Evolutionary conservation across 2,329 filamentous ascomycete genomes (phyloP), one percentile per base, ranked within the genome.

Genomic region (Zelopaecilomyces penicillatus): DNA sequence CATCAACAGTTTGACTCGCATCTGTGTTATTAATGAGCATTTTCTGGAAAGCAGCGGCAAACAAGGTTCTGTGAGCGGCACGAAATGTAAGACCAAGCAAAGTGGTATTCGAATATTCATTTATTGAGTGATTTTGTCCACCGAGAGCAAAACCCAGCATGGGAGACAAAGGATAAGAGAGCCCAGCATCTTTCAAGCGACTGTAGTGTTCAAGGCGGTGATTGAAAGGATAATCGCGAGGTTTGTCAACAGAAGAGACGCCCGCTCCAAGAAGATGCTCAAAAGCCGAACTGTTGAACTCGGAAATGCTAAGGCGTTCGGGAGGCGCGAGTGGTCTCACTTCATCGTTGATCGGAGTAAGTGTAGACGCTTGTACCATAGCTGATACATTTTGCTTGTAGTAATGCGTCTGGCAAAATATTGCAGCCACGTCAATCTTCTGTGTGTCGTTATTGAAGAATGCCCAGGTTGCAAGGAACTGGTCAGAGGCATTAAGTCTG

Each of bases 141-240:
- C 57, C 64, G 0, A 67, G 11, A 0, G 60, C 65, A 38, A 58
- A 65, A 0, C 62, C 65, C 0, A 62, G 57, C 63, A 68, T 61
- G 3, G 58, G 60, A 0, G 60, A 59, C 0, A 56, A n/a, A n/a
- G n/a, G n/a, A n/a, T n/a, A n/a, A n/a, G n/a, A n/a, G n/a, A n/a
- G n/a, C n/a, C n/a, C n/a, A n/a, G n/a, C n/a, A n/a, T n/a, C n/a
- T n/a, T n/a, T n/a, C n/a, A n/a, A n/a, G n/a, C n/a, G n/a, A 0
- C 55, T 43, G 1, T 54, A 46, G 3, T 63, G 57, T 0, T 67
- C 57, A 0, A 66, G 39, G 0, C 60, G 47, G 0, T 7, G 4
- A 0, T 36, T 42, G 5, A 57, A 54, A 0, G 61, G 56, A 2
- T 37, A 54, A 3, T 67, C 65, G 56, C 30, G 41, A 28, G 29